phyloP scores from a whole-genome alignment of 306 rosid species.

The Vigna nakashimae region DNA sequence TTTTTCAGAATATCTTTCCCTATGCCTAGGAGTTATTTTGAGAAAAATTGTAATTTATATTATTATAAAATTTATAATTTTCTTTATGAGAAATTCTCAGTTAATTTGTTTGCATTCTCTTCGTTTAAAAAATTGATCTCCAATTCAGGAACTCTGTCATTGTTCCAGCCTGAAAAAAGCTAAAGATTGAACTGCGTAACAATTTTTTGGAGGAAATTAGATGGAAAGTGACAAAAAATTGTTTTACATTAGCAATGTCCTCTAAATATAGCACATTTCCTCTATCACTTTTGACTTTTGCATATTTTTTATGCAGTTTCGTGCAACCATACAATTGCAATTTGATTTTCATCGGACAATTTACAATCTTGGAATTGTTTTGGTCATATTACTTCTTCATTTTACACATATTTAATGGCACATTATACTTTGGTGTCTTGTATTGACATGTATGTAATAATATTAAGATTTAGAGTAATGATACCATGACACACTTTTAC shows the following conservation, averaged over 20 bases:
- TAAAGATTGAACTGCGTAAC: conserved; percentile 86
- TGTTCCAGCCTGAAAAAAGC: conserved; percentile 96
- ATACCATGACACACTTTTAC: no score
- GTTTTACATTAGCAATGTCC: conserved; percentile 33
- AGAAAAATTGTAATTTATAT: neutral
- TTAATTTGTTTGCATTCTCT: conserved; percentile 8
- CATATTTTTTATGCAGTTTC: conserved; percentile 78
- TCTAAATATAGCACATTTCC: conserved; percentile 6
- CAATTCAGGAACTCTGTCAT: conserved; percentile 88
- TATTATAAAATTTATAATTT: neutral
- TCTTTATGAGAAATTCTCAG: conserved; percentile 28
- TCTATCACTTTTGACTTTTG: conserved; percentile 35
- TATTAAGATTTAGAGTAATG: conserved; percentile 30
- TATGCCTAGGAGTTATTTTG: conserved; percentile 20
- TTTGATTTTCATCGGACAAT: conserved; percentile 99
- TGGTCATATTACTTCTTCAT: conserved; percentile 68
- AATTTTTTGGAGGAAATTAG: conserved; percentile 31
- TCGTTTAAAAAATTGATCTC: conserved; percentile 17
- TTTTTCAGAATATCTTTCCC: conserved; percentile 5
- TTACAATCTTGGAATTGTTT: conserved; percentile 98
- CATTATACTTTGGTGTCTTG: conserved; percentile 34
- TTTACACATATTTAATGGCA: conserved; percentile 38
- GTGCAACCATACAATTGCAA: conserved; percentile 95
- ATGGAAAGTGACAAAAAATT: conserved; percentile 37
- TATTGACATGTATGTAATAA: conserved; percentile 31